A percentile compares a stretch with the other conserved stretches of the same genome.
These are phyloP conservation scores for Coccomyxa subellipsoidea DNA, from an alignment of 163 green algal genomes.

Conservation along the genomic window DNA sequence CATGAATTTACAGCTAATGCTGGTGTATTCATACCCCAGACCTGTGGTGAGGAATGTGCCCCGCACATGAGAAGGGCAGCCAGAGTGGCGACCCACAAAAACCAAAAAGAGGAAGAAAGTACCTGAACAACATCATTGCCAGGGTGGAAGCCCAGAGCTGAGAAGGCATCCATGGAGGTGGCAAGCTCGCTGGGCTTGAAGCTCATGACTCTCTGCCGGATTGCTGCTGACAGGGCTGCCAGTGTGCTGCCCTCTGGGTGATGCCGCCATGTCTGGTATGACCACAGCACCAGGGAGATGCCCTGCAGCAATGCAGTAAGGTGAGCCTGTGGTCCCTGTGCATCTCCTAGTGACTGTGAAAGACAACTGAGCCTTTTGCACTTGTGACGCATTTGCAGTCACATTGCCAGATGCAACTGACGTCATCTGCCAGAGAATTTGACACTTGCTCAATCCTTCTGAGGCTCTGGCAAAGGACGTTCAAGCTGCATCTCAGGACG, in stretches of 20 bases:
- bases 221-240: not conserved
- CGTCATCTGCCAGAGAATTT: too few relatives aligned
- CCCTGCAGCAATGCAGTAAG: not conserved
- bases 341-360: not conserved
- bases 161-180: not conserved
- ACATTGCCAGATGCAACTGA: too few relatives aligned
- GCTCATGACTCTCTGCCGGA: not conserved
- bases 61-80: not conserved
- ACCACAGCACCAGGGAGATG: not conserved
- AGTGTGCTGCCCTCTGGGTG: not conserved
- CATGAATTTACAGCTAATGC: too few relatives aligned
- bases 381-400: too few relatives aligned
- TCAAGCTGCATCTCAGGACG: too few relatives aligned
- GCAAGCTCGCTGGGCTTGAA: slow-evolving; percentile 4
- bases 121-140: slow-evolving; percentile 4
- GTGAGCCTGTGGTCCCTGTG: not conserved
- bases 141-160: not conserved
- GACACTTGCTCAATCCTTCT: too few relatives aligned
- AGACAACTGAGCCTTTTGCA: too few relatives aligned
- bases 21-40: too few relatives aligned
- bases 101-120: not conserved
- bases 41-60: not conserved
- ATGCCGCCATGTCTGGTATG: not conserved
- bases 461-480: too few relatives aligned
- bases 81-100: not conserved